Percentiles rank a stretch among this genome's conserved stretches.
phyloP scores from a whole-genome alignment of 1,284 basidiomycete genomes.

The Microbotryum lychnidis-dioicae region DNA sequence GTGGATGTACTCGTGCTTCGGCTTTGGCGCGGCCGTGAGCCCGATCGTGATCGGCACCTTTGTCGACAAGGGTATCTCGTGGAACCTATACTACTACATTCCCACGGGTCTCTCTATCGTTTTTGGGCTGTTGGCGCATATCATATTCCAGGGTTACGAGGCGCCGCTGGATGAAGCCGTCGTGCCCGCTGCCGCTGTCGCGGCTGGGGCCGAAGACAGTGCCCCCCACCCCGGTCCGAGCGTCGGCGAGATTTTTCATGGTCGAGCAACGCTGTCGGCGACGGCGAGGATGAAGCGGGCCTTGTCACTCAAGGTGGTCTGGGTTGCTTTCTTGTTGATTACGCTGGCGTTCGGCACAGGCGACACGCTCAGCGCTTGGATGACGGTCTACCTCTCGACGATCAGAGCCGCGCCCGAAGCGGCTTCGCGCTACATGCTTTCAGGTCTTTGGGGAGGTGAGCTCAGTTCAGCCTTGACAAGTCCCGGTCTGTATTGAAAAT shows the following conservation, averaged over 20 bases:
- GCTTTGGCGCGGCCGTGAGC: slow-evolving; percentile 15
- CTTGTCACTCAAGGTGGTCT: slow-evolving; percentile 14
- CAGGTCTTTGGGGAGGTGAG: slow-evolving; percentile 18
- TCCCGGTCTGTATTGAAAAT: neutral
- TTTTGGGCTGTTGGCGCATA: slow-evolving; percentile 9
- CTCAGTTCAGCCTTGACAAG: neutral
- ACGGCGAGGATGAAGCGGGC: slow-evolving; percentile 18
- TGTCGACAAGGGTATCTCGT: slow-evolving; percentile 15
- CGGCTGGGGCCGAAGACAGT: neutral
- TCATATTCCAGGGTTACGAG: neutral
- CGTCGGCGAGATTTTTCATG: slow-evolving; percentile 22
- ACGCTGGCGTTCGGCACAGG: slow-evolving; percentile 22
- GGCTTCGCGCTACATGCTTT: slow-evolving; percentile 22
- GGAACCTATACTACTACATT: slow-evolving; percentile 19
- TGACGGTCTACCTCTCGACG: slow-evolving; percentile 20
- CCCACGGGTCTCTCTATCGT: slow-evolving; percentile 14
- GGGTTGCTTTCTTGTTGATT: slow-evolving; percentile 23
- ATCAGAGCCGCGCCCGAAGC: slow-evolving; percentile 12
- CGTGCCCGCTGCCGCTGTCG: neutral
- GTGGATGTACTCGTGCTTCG: slow-evolving; percentile 20
- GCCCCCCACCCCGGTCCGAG: too few relatives aligned
- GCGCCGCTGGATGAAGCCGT: neutral
- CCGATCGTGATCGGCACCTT: slow-evolving; percentile 26
- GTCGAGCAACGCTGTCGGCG: slow-evolving; percentile 13
- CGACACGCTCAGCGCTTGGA: slow-evolving; percentile 26